Percentiles rank a stretch among this genome's conserved stretches.
Conservation (phyloP, 441 rosid species). For the Pelargonium myrrhifolium region DNA sequence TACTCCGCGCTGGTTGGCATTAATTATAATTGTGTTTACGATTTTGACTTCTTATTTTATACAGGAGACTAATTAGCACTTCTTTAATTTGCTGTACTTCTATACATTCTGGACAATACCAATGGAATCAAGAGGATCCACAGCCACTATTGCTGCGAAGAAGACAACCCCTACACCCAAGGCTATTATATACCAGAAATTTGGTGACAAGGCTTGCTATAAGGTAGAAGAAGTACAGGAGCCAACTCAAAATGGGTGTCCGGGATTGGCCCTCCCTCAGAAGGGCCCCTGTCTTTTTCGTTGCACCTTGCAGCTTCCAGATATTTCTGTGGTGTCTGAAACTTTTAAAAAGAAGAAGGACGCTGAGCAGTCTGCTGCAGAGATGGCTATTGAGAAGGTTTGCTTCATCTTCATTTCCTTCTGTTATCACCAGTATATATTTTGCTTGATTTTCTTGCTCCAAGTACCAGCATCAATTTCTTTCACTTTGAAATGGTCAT, state of each 20-base stretch:
- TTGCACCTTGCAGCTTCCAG: slow-evolving; percentile 78
- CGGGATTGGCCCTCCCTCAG: slow-evolving; percentile 67
- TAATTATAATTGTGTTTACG: background rate
- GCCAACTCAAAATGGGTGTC: slow-evolving; percentile 54
- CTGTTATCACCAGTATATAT: background rate
- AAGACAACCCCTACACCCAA: slow-evolving; percentile 56
- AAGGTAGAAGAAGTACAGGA: slow-evolving; percentile 68
- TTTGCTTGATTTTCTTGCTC: slow-evolving; percentile 6
- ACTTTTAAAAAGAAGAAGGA: slow-evolving; percentile 73
- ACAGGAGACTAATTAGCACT: background rate
- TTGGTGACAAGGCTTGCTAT: slow-evolving; percentile 59
- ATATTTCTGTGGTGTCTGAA: slow-evolving; percentile 49
- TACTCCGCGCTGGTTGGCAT: background rate
- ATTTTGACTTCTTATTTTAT: slow-evolving; percentile 3
- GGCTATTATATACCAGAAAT: slow-evolving; percentile 63
- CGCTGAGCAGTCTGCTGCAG: slow-evolving; percentile 88
- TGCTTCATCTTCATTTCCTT: slow-evolving; percentile 14
- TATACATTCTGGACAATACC: slow-evolving; percentile 10
- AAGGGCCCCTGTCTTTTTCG: slow-evolving; percentile 73
- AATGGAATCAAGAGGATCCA: slow-evolving; percentile 29
- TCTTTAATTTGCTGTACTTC: background rate
- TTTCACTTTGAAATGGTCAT: background rate
- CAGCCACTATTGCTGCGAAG: slow-evolving; percentile 22
- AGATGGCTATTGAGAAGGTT: slow-evolving; percentile 72
- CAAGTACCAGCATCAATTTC: background rate